These are phyloP conservation scores for Endotrypanum monterogeii DNA, from an alignment of 208 protist genomes.

Conservation along the genomic window DNA sequence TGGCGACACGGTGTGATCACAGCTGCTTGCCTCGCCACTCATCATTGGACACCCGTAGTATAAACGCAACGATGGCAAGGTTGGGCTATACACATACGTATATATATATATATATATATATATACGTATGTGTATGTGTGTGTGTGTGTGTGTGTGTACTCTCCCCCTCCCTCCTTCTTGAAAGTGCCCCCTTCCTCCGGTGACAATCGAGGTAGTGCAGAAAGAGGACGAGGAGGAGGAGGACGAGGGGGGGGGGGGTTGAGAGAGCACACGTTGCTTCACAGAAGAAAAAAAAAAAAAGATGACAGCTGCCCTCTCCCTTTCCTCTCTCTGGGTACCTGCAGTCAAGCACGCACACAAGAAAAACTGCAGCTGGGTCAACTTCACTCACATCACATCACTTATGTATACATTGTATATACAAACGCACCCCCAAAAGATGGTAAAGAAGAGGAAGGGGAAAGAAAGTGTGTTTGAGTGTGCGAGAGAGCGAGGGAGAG, in stretches of 20 bases:
- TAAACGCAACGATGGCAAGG: neutral
- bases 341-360: too few relatives aligned
- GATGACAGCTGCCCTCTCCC: too few relatives aligned
- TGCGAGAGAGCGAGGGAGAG: too few relatives aligned
- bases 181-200: too few relatives aligned
- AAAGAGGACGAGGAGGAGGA: neutral
- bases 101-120: neutral
- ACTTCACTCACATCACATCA: too few relatives aligned
- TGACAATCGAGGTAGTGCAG: too few relatives aligned
- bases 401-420: too few relatives aligned
- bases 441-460: neutral
- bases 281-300: neutral
- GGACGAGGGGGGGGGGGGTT: neutral
- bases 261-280: neutral
- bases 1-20: neutral
- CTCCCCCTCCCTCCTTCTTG: too few relatives aligned
- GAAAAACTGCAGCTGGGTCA: too few relatives aligned
- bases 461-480: neutral
- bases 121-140: neutral
- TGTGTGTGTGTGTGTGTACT: slow-evolving; percentile 1
- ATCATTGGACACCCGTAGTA: neutral
- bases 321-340: too few relatives aligned
- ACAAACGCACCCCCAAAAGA: too few relatives aligned
- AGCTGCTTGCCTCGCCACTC: neutral
- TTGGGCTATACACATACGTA: too few relatives aligned